Percentiles rank a stretch among this genome's conserved stretches.
Conservation (phyloP, 257 asterid species). For the Eustoma russellianum region DNA sequence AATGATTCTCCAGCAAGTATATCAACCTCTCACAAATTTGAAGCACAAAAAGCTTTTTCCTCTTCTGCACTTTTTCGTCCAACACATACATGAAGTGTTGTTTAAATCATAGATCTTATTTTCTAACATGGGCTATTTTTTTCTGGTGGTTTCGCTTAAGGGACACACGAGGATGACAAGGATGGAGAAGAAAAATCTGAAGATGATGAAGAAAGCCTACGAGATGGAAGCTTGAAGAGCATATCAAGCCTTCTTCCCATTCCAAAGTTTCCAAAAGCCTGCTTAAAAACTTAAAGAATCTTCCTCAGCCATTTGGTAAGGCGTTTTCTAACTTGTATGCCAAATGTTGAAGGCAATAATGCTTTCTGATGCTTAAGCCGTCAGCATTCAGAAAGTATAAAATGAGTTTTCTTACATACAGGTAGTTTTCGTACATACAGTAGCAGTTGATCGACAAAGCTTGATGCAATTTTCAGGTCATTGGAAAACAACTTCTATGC, state of each 20-base stretch:
- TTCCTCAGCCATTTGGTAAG: conserved; percentile 67
- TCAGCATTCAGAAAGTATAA: background rate
- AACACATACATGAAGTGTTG: background rate
- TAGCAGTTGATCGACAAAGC: too few species aligned
- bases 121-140: conserved; percentile 11
- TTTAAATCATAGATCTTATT: background rate
- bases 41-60: background rate
- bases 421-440: too few species aligned
- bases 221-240: conserved; percentile 45
- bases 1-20: conserved; percentile 46
- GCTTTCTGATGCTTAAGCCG: background rate
- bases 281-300: conserved; percentile 60
- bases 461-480: too few species aligned
- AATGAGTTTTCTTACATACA: too few species aligned
- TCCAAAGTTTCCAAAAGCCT: conserved; percentile 53
- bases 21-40: conserved; percentile 7
- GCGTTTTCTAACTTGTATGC: too few species aligned
- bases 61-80: background rate
- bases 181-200: conserved; percentile 23
- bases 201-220: conserved; percentile 28
- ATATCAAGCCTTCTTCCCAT: conserved; percentile 22
- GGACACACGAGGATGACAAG: conserved; percentile 21
- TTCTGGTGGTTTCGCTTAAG: conserved; percentile 17
- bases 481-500: too few species aligned
- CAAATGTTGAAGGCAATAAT: background rate